Base-by-base conservation (phyloP, 768 basidiomycete species). In the Tremella yokohamensis region DNA sequence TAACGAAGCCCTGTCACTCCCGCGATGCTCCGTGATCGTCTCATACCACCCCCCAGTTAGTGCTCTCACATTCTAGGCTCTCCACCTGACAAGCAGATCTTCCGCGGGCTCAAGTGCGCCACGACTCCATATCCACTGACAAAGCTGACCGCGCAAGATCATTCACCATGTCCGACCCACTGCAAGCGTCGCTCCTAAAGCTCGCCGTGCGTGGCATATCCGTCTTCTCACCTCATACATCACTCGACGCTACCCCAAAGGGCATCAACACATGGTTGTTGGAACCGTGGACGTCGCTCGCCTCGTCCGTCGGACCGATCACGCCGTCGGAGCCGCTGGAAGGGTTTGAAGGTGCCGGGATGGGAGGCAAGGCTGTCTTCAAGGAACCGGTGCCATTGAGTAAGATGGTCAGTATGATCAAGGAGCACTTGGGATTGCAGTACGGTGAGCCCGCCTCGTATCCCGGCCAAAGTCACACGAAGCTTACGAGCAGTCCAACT, bases 261-360 rank as follows among this genome's bases (percentile, higher is more conserved):
- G 93, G 94, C 0, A 83, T 94, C 53, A 96, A 94, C 70, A 90
- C 93, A 77, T 96, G 89, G 88, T 63, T 74, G 12, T 59, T 67
- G 37, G 57, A 61, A 39, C 66, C 74, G 0, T 76, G 73, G 55
- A 26, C 53, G 1, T 20, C 52, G 25, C 47, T 63, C 8, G 40
- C 64, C 1, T 20, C 51, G 2, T 57, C 63, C 0, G 55, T 60
- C 12, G 39, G 42, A 20, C 57, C 63, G 9, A 60, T 72, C 40
- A 69, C 62, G 1, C 49, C 57, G 16, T 51, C 63, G 7, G 52
- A 54, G 4, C 40, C 60, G 13, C 18, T 69, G 15, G 34, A 49
- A 18, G 65, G 61, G 40, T 78, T 74, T 18, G 61, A 70, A 56
- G 78, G 71, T 19, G 76, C 76, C 3, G 89, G 84, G 45, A 80